These are phyloP conservation scores for Thermomucor indicae-seudaticae DNA, from an alignment of 371 early-diverging fungal species.

Conservation along the genomic window DNA sequence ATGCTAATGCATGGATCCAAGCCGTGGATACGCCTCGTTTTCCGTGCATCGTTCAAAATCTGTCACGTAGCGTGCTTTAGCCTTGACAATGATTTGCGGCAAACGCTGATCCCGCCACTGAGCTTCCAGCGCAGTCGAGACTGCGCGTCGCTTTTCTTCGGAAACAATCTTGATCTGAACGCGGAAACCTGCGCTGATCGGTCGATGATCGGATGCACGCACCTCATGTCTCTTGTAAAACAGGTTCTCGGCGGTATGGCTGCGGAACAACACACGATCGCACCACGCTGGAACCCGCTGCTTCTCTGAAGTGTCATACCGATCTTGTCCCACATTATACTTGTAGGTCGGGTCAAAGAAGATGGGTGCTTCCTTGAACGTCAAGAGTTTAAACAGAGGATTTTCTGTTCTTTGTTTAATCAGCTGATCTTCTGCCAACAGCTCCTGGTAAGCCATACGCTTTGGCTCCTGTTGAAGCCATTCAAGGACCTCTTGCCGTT, in stretches of 20 bases:
- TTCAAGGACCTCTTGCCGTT: constrained; percentile 53
- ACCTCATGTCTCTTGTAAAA: constrained; percentile 56
- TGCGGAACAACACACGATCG: constrained; percentile 69
- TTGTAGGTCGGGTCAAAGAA: constrained; percentile 85
- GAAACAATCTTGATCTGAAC: constrained; percentile 53
- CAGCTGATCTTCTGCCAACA: constrained; percentile 67
- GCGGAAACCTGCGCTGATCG: constrained; percentile 64
- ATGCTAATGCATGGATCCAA: constrained; percentile 22
- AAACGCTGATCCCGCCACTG: not conserved
- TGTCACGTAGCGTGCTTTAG: constrained; percentile 19
- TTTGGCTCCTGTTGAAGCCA: constrained; percentile 29
- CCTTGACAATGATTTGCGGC: not conserved
- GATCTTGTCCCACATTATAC: constrained; percentile 65
- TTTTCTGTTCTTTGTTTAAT: constrained; percentile 43
- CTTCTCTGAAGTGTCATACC: constrained; percentile 80
- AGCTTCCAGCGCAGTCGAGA: not conserved
- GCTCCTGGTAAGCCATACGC: constrained; percentile 13
- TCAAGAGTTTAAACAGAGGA: constrained; percentile 53
- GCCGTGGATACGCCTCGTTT: constrained; percentile 13
- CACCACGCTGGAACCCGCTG: constrained; percentile 82
- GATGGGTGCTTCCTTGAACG: constrained; percentile 63
- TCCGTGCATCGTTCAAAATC: constrained; percentile 20
- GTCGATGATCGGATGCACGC: constrained; percentile 78
- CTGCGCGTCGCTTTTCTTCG: constrained; percentile 3
- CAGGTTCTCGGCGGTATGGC: constrained; percentile 24